Evolutionary conservation across 1,139 yeast genomes (phyloP), one percentile per base, ranked within the genome.

Genomic region (Yamadazyma dushanensis): DNA sequence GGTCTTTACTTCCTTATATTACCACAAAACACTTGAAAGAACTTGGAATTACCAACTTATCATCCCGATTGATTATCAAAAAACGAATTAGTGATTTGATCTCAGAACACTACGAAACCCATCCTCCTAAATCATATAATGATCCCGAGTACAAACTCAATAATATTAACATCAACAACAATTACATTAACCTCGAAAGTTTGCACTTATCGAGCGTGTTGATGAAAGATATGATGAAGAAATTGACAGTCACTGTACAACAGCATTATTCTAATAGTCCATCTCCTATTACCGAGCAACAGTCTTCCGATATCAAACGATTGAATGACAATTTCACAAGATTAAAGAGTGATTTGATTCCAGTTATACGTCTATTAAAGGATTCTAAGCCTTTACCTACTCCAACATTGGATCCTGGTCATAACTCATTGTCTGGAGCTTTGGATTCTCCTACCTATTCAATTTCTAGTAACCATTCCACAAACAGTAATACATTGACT

Each of bases 21-120:
- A 73, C 75, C 9, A 70, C 83, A 2, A 76, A 73, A 7, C 86
- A 83, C 52, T 66, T 83, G 34, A 66, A 68, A 45, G 88, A 81
- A 44, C 57, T 83, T 51, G 85, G 84, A 2, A 61, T 78, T 1
- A 41, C 44, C 6, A 62, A 58, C 24, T 46, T 78, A 30, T 56
- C 61, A 11, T 54, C 65, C 2, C 61, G 88, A 11, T 60, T 83
- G 4, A 43, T 53, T 24, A 56, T 82, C 21, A 78, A 79, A 49
- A 63, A 62, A 34, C 67, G 69, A 29, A 69, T 82, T 21, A 66
- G 71, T 37, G 75, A 66, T 22, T 53, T 78, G 31, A 51, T 77
- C 11, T 50, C 53, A 18, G 54, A 53, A n/a, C 72, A 64, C 46
- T 66, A 52, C 45, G 60, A 45, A 15, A 44, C 42, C 22, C 50